Evolutionary conservation across 495 filamentous ascomycete genomes (phyloP).

Genomic region (Achaetomiella virescens): DNA sequence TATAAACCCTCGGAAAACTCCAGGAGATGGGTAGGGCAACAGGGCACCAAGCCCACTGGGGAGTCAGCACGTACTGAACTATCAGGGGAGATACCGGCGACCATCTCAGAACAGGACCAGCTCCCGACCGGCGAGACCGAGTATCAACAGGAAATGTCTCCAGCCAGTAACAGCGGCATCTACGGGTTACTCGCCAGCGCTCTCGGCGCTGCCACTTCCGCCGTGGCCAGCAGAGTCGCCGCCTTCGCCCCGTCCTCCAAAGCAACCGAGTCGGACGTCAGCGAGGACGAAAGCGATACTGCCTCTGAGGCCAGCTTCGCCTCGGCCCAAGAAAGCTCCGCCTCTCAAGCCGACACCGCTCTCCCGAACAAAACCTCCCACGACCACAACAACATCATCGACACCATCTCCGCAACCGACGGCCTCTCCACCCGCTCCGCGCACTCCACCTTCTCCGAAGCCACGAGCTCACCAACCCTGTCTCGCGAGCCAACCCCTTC

Average conservation of each 20-base stretch:
- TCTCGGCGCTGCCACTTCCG: conserved; percentile 37
- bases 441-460: too few species aligned
- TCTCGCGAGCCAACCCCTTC: not conserved
- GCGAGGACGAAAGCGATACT: conserved; percentile 29
- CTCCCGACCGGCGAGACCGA: not conserved
- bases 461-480: conserved; percentile 7
- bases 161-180: conserved; percentile 36
- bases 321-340: conserved; percentile 33
- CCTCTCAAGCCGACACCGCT: conserved; percentile 7
- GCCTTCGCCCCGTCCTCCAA: conserved; percentile 25
- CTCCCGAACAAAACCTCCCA: conserved; percentile 24
- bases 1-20: conserved; percentile 4
- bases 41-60: conserved; percentile 9
- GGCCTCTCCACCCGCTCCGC: conserved; percentile 18
- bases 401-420: conserved; percentile 18
- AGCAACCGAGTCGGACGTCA: conserved; percentile 27
- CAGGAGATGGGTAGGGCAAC: not conserved
- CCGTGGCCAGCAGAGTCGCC: conserved; percentile 33
- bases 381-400: conserved; percentile 23
- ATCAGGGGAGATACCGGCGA: conserved; percentile 8
- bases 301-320: conserved; percentile 42
- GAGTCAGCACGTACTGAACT: conserved; percentile 13
- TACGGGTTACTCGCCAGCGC: conserved; percentile 47
- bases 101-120: not conserved
- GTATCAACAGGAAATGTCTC: conserved; percentile 31